Base-by-base conservation (phyloP, 2,329 filamentous ascomycete species). In the Fusarium ramigenum region DNA sequence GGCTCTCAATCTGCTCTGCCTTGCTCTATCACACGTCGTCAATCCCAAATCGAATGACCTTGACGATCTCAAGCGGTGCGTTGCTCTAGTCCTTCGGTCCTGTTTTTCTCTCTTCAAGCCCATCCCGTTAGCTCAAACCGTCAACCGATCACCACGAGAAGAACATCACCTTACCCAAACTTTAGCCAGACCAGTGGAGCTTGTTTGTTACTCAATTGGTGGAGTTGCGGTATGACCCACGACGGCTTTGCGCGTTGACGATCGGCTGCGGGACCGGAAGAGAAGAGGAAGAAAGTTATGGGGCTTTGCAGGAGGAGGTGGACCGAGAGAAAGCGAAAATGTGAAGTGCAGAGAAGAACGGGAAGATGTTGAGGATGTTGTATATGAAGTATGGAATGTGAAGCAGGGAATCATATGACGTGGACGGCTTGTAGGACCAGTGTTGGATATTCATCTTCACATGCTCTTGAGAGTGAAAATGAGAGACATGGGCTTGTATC, bases 391-490 rank as follows among this genome's bases (percentile, higher is more conserved):
- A 43, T 21, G 32, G 50, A 50, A 69, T 43, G 60, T 54, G 54
- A 53, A 60, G 46, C 42, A 42, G 57, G 40, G 30, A 30, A 67
- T 73, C 72, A 70, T 65, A 74, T 75, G 72, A 74, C 72, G 60
- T 44, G 64, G 58, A 54, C 60, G 39, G 39, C 37, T 56, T 57
- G 40, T 66, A 56, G 58, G 36, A 65, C 60, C 66, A 62, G 56
- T 37, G n/a, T 53, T 52, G n/a, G n/a, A 65, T 50, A 63, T 60
- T 39, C 44, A 47, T 49, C 47, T 74, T 69, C 71, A 72, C 71
- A 74, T 70, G 66, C 47, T 57, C 54, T 36, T 34, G 14, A 53
- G 40, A 59, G 43, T 59, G 25, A 34, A 23, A 34, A 50, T 43
- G 54, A 60, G 42, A 67, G 57, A 68, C 63, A 72, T 50, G 61